These are phyloP conservation scores for Magnaporthiopsis rhizophila DNA, from an alignment of 2,329 filamentous ascomycete species.

Conservation along the genomic window DNA sequence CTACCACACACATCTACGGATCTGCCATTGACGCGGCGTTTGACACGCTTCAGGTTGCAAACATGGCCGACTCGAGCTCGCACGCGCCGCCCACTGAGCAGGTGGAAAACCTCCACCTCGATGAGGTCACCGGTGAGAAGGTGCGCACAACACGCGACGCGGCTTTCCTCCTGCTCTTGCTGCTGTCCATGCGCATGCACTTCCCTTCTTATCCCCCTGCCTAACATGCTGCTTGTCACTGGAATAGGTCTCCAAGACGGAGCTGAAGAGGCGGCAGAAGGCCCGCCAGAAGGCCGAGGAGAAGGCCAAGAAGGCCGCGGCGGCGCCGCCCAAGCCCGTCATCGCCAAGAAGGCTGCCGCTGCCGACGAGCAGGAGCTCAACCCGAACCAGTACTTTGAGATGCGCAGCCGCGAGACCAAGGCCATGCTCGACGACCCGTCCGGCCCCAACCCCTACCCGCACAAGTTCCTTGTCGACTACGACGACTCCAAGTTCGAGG, in stretches of 20 bases:
- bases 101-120: slow-evolving; percentile 69
- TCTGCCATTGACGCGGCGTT: not conserved
- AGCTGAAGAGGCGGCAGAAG: slow-evolving; percentile 96
- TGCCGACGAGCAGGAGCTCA: slow-evolving; percentile 48
- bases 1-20: not conserved
- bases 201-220: too few relatives aligned
- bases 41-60: not conserved
- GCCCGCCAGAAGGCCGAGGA: slow-evolving; percentile 76
- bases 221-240: slow-evolving; percentile 24
- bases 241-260: slow-evolving; percentile 64
- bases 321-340: slow-evolving; percentile 35
- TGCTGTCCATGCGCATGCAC: slow-evolving; percentile 10
- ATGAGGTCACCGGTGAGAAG: slow-evolving; percentile 86
- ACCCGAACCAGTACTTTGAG: slow-evolving; percentile 76
- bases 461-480: slow-evolving; percentile 88
- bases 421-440: slow-evolving; percentile 58
- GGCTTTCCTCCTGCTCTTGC: not conserved
- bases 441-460: slow-evolving; percentile 78
- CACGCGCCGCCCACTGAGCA: slow-evolving; percentile 31
- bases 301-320: slow-evolving; percentile 79
- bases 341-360: slow-evolving; percentile 49
- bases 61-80: slow-evolving; percentile 6
- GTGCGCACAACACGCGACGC: slow-evolving; percentile 7
- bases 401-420: slow-evolving; percentile 78
- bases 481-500: slow-evolving; percentile 70